phyloP scores from a whole-genome alignment of 2,329 filamentous ascomycete genomes.

The Diaporthe ampelina region DNA sequence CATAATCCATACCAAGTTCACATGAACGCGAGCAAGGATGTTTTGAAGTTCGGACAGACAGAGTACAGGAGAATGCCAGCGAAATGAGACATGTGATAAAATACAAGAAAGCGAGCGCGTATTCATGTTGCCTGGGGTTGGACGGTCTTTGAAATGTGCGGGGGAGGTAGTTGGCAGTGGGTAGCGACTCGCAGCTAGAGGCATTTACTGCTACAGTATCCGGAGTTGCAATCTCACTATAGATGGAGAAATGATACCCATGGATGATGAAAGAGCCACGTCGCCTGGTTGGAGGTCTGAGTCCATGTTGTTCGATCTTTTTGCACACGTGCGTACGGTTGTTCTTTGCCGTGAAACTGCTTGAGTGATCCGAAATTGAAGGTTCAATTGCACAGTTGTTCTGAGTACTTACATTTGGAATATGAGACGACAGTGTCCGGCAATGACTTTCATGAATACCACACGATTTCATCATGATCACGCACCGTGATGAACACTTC shows the following conservation, averaged over 20 bases:
- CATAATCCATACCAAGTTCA: constrained; percentile 98
- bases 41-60: background rate
- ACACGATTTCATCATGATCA: too few relatives aligned
- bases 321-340: background rate
- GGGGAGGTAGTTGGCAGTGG: constrained; percentile 26
- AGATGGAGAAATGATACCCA: constrained; percentile 44
- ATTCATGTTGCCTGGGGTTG: constrained; percentile 14
- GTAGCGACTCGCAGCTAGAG: constrained; percentile 37
- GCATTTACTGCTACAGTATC: constrained; percentile 36
- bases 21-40: constrained; percentile 61
- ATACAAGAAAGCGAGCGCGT: constrained; percentile 23
- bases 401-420: too few relatives aligned
- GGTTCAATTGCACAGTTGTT: too few relatives aligned
- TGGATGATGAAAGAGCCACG: constrained; percentile 30
- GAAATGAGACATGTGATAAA: constrained; percentile 9
- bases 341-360: background rate
- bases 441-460: background rate
- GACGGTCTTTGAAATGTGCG: background rate
- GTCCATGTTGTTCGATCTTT: too few relatives aligned
- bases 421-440: too few relatives aligned
- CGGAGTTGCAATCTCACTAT: constrained; percentile 41
- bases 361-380: too few relatives aligned
- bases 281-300: background rate
- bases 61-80: background rate
- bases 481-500: background rate